Evolutionary conservation across 192 early-diverging fungal species (phyloP).

Genomic region (Obelidium mucronatum): DNA sequence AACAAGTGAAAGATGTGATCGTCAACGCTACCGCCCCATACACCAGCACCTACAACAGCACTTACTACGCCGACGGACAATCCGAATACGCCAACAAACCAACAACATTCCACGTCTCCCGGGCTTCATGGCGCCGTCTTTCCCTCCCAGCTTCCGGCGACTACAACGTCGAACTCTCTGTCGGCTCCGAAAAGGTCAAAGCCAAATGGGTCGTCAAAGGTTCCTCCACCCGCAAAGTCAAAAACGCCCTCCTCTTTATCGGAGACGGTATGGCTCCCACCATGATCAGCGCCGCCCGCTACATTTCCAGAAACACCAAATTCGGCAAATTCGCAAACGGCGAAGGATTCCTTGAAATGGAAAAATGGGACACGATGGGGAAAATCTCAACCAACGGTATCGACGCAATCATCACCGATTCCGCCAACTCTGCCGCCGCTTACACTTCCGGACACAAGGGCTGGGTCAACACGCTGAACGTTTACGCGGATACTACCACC

Average conservation of each 20-base stretch:
- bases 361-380: conserved; percentile 45
- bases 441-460: conserved; percentile 62
- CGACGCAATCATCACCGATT: conserved; percentile 71
- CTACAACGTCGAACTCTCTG: conserved; percentile 55
- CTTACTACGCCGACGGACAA: conserved; percentile 56
- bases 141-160: conserved; percentile 50
- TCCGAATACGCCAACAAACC: conserved; percentile 36
- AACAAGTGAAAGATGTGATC: conserved; percentile 39
- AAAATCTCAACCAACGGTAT: conserved; percentile 67
- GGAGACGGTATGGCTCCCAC: conserved; percentile 68
- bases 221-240: conserved; percentile 58
- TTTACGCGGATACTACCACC: conserved; percentile 67
- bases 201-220: conserved; percentile 57
- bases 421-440: conserved; percentile 73
- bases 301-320: conserved; percentile 60
- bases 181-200: conserved; percentile 56
- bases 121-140: conserved; percentile 48
- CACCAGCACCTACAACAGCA: conserved; percentile 55
- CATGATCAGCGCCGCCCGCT: conserved; percentile 69
- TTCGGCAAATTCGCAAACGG: conserved; percentile 66
- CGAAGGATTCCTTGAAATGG: conserved; percentile 48
- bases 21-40: conserved; percentile 42
- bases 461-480: conserved; percentile 62
- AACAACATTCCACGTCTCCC: conserved; percentile 53
- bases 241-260: conserved; percentile 71